These are phyloP conservation scores for Aureobasidium sp. DNA, from an alignment of 2,329 filamentous ascomycete species.

Conservation along the genomic window DNA sequence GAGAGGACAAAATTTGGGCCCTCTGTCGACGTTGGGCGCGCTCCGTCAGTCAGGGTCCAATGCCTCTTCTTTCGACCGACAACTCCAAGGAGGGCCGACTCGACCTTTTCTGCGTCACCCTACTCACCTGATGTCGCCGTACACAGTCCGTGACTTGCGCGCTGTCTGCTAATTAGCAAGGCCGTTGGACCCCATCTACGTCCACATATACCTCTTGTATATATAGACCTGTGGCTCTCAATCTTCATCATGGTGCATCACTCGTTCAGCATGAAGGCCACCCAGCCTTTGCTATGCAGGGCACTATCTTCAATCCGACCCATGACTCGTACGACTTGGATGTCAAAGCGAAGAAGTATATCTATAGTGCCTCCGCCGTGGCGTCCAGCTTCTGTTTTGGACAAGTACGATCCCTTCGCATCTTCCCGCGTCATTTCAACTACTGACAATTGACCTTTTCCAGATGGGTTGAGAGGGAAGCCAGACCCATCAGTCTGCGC, in stretches of 20 bases:
- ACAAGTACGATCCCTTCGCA: slow-evolving; percentile 45
- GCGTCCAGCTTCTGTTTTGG: slow-evolving; percentile 52
- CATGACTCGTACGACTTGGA: slow-evolving; percentile 12
- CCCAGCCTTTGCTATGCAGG: slow-evolving; percentile 8
- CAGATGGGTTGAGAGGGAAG: slow-evolving; percentile 90
- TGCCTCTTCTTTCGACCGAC: neutral
- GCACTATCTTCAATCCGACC: slow-evolving; percentile 3
- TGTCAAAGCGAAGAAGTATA: slow-evolving; percentile 5
- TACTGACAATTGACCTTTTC: slow-evolving; percentile 12
- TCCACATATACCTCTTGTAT: neutral
- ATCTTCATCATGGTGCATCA: neutral
- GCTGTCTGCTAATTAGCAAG: neutral
- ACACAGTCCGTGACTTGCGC: neutral
- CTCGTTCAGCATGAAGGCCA: slow-evolving; percentile 3
- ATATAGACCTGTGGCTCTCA: neutral
- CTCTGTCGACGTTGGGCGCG: neutral
- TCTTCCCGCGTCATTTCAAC: slow-evolving; percentile 4
- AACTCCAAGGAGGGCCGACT: slow-evolving; percentile 4
- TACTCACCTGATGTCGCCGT: slow-evolving; percentile 12
- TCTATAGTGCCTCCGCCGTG: slow-evolving; percentile 43
- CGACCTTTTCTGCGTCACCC: neutral
- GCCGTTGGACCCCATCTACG: neutral
- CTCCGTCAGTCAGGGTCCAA: slow-evolving; percentile 12
- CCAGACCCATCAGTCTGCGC: slow-evolving; percentile 88
- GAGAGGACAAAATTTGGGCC: neutral